Base-by-base conservation (phyloP, 2,329 filamentous ascomycete species). In the Dryadomyces quercivorus region DNA sequence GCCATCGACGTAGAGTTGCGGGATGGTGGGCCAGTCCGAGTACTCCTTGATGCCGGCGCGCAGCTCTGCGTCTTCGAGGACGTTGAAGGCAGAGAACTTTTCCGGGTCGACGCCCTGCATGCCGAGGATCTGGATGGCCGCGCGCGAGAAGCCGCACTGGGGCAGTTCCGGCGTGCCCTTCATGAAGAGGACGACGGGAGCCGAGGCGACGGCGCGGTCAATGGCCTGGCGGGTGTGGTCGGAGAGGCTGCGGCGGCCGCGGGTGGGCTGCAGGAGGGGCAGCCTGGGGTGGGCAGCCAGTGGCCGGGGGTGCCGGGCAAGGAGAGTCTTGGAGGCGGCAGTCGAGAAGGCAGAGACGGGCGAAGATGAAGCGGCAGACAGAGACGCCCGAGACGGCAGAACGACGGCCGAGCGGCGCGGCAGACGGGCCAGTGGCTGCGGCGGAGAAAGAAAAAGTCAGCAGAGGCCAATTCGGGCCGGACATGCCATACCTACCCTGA, bases 81-180 rank as follows among this genome's bases (percentile, higher is more conserved):
- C 93, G 71, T 98, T 97, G 72, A 95, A 96, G 8, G 93, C 92
- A n/a, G 90, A 88, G 67, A 98, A 98, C 74, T 97, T 97, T 60
- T 80, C 78, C 16, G 93, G 93, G 72, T 97, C 88, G 58, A 98
- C 90, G 60, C 93, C 93, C 73, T 98, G 92, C 64, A 96, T 72
- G 56, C 92, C 89, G 59, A 98, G 77, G 64, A 98, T 91, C 76
- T 97, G 91, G 67, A 98, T 95, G 67, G 81, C 89, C 54, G 92
- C 92, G 63, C 91, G 82, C 56, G 92, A 97, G 77, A 96, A 98
- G 48, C 93, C 67, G 69, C 87, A 91, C 69, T 90, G 86, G 20
- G 87, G 87, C 56, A 78, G 85, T 70, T 91, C 86, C 34, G 87
- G 87, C 6, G 87, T 91, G 55, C 87, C 87, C 72, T 92, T 92